Evolutionary conservation across 1,139 yeast species (phyloP).

Genomic region (Pichia terricola): DNA sequence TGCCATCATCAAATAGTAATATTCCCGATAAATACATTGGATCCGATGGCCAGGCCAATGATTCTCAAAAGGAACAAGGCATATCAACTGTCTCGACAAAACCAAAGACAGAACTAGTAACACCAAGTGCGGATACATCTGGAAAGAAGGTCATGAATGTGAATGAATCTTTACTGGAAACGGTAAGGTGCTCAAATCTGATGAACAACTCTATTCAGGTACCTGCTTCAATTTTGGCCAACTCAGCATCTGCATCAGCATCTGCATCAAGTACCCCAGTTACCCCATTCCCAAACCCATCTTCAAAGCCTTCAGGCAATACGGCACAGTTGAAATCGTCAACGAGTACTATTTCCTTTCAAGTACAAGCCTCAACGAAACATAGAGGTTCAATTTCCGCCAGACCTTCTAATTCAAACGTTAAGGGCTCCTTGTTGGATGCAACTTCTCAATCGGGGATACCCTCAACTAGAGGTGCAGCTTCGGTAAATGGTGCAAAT

Average conservation of each 20-base stretch:
- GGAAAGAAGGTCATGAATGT: conserved; percentile 5
- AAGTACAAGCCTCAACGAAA: conserved; percentile 23
- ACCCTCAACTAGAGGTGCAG: not conserved
- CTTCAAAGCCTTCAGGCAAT: conserved; percentile 4
- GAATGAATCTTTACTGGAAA: conserved; percentile 8
- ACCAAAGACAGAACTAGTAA: too few species aligned
- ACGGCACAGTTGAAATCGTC: conserved; percentile 9
- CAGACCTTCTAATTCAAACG: conserved; percentile 25
- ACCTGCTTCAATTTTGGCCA: not conserved
- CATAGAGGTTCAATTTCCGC: conserved; percentile 44
- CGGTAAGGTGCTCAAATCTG: not conserved
- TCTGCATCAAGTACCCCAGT: not conserved
- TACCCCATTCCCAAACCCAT: not conserved
- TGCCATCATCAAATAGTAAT: too few species aligned
- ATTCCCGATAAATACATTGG: too few species aligned
- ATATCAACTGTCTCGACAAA: too few species aligned
- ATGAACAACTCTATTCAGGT: not conserved
- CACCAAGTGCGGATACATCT: too few species aligned
- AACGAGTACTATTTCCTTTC: conserved; percentile 22
- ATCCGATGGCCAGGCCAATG: too few species aligned
- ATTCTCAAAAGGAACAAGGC: too few species aligned
- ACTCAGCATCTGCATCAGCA: conserved; percentile 1
- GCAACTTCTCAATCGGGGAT: not conserved
- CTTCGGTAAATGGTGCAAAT: not conserved
- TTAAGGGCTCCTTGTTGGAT: conserved; percentile 1